Evolutionary conservation across 352 stramenopile genomes (phyloP).

Genomic region (Phytophthora constricta): DNA sequence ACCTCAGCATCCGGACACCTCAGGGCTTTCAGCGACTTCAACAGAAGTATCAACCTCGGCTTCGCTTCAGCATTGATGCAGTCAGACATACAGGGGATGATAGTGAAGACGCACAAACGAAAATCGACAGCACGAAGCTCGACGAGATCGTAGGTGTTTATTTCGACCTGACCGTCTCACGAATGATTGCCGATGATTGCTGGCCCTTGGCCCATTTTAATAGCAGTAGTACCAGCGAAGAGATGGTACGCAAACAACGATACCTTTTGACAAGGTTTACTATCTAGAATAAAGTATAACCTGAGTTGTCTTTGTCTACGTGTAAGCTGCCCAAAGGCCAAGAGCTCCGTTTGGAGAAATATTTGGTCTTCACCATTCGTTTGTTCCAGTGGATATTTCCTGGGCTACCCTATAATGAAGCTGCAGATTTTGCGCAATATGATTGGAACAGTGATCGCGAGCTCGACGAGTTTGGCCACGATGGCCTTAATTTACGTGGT

Average conservation of each 20-base stretch:
- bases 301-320: not conserved
- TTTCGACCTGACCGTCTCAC: constrained; percentile 47
- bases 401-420: constrained; percentile 48
- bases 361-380: constrained; percentile 53
- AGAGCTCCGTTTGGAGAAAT: constrained; percentile 53
- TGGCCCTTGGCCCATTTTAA: constrained; percentile 62
- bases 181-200: constrained; percentile 46
- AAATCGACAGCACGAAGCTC: not conserved
- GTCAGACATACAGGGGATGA: not conserved
- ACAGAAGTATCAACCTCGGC: constrained; percentile 41
- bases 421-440: constrained; percentile 40
- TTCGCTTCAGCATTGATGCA: constrained; percentile 25
- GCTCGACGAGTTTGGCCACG: constrained; percentile 48
- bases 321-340: constrained; percentile 39
- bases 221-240: constrained; percentile 1
- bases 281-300: constrained; percentile 2
- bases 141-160: constrained; percentile 40
- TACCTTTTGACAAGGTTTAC: not conserved
- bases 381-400: constrained; percentile 62
- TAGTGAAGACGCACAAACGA: not conserved
- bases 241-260: constrained; percentile 2
- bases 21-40: constrained; percentile 35
- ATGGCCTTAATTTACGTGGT: constrained; percentile 52
- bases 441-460: constrained; percentile 63
- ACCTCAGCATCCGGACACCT: constrained; percentile 36